phyloP scores from a whole-genome alignment of 2,329 filamentous ascomycete genomes.

The Phaeosphaeriaceae sp. region DNA sequence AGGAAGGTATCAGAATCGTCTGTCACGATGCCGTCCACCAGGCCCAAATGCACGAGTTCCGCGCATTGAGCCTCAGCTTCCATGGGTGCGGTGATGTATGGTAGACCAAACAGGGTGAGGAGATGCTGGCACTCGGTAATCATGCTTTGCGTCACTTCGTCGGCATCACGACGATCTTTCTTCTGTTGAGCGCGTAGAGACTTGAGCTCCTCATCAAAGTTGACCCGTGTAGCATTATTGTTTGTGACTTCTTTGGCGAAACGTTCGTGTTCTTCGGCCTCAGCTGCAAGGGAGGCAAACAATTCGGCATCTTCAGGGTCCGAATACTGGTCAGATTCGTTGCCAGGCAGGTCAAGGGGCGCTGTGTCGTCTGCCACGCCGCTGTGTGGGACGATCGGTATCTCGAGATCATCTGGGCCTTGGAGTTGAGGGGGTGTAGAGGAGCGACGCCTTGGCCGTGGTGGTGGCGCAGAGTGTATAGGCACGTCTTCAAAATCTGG shows the following conservation, averaged over 20 bases:
- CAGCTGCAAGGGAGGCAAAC: conserved; percentile 81
- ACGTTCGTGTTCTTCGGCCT: conserved; percentile 91
- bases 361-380: conserved; percentile 39
- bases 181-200: conserved; percentile 92
- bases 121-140: conserved; percentile 92
- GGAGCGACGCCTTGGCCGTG: conserved; percentile 16
- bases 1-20: conserved; percentile 97
- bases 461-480: conserved; percentile 21
- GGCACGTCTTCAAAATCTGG: conserved; percentile 61
- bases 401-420: conserved; percentile 37
- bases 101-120: conserved; percentile 87
- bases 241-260: conserved; percentile 89
- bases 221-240: conserved; percentile 69
- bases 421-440: conserved; percentile 31
- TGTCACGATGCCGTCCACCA: conserved; percentile 97
- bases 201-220: conserved; percentile 87
- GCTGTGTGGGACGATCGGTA: conserved; percentile 38
- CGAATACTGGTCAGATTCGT: conserved; percentile 59
- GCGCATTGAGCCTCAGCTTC: conserved; percentile 98
- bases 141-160: conserved; percentile 97
- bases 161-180: conserved; percentile 92
- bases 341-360: conserved; percentile 31
- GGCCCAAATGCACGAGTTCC: conserved; percentile 81
- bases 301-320: conserved; percentile 94
- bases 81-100: conserved; percentile 98